These are phyloP conservation scores for Talaromyces verruculosus DNA, from an alignment of 2,329 filamentous ascomycete species.

Conservation along the genomic window DNA sequence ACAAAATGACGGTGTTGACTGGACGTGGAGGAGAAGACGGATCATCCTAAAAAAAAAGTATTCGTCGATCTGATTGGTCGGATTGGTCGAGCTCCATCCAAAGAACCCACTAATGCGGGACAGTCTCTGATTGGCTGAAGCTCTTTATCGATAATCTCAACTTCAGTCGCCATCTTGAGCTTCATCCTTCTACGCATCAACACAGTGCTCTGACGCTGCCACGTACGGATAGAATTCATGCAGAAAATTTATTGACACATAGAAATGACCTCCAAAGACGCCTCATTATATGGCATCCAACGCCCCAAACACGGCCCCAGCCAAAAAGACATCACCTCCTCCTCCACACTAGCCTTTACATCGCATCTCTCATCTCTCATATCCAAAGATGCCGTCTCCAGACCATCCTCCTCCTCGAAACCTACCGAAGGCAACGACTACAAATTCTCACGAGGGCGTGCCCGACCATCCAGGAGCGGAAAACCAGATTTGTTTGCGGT, in stretches of 20 bases:
- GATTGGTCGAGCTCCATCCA: not conserved
- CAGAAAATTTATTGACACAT: not conserved
- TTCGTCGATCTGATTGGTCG: constrained; percentile 7
- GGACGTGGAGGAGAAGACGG: not conserved
- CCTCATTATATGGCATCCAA: constrained; percentile 71
- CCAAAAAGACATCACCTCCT: constrained; percentile 65
- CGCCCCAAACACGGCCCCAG: constrained; percentile 61
- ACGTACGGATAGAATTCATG: no score
- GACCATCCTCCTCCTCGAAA: not conserved
- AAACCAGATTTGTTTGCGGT: constrained; percentile 70
- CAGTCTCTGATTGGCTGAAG: constrained; percentile 16
- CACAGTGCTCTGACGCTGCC: no score
- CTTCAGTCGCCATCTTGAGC: not conserved
- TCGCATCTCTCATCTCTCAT: constrained; percentile 83
- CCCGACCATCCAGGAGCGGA: constrained; percentile 46
- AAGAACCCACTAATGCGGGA: not conserved
- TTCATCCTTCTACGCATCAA: not conserved
- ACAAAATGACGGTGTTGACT: not conserved
- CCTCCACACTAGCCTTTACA: constrained; percentile 80
- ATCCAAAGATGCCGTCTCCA: constrained; percentile 50
- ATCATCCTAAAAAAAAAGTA: not conserved
- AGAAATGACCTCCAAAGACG: constrained; percentile 60
- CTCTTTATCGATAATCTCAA: constrained; percentile 5
- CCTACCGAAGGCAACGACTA: constrained; percentile 25
- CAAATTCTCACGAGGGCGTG: constrained; percentile 42